phyloP scores from a whole-genome alignment of 305 asterid species.

The Fraxinus baroniana region DNA sequence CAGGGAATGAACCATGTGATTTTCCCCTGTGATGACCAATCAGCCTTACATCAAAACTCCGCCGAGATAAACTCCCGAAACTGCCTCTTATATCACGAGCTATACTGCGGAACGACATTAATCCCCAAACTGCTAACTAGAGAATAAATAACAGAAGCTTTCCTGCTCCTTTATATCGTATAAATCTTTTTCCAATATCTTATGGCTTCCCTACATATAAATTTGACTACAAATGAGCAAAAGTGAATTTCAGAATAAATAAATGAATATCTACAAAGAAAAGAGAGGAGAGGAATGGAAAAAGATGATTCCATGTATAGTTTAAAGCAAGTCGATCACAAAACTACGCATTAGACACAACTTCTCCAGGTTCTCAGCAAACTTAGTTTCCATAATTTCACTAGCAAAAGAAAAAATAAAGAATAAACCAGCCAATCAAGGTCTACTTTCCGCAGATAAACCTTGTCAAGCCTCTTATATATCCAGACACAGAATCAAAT shows the following conservation, averaged over 20 bases:
- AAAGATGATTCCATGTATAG: not conserved
- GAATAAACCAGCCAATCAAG: not conserved
- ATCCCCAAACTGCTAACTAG: not conserved
- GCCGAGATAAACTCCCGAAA: constrained; percentile 81
- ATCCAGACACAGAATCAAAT: not conserved
- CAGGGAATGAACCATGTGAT: constrained; percentile 74
- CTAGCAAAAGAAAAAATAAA: not conserved
- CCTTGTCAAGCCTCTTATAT: not conserved
- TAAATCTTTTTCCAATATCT: not conserved
- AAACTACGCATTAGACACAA: not conserved
- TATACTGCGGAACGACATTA: constrained; percentile 71
- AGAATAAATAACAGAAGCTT: not conserved
- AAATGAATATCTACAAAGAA: not conserved
- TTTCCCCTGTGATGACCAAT: constrained; percentile 71
- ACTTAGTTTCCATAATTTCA: not conserved
- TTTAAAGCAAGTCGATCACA: not conserved
- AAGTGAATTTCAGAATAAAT: not conserved
- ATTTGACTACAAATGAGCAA: not conserved
- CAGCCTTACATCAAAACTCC: constrained; percentile 76
- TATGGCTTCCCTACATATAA: not conserved
- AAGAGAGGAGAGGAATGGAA: not conserved
- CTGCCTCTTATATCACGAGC: constrained; percentile 50
- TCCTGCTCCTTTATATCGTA: not conserved
- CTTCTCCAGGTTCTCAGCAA: not conserved
- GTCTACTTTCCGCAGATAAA: not conserved